Conservation (phyloP, 2,329 filamentous ascomycete genomes). For the Kalmusia sp. region DNA sequence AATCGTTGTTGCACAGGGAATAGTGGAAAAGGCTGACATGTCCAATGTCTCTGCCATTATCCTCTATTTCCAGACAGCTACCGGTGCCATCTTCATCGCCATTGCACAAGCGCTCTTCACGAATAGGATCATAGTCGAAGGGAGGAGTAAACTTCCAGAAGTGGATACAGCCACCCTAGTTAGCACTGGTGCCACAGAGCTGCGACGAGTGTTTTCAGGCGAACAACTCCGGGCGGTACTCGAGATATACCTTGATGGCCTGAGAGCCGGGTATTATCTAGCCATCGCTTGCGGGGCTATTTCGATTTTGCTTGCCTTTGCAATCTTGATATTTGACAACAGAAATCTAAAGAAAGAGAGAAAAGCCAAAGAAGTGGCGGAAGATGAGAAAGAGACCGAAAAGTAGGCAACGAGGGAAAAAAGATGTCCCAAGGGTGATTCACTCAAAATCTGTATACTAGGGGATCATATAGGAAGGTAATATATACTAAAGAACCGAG, state of each 20-base stretch:
- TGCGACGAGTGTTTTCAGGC: conserved; percentile 39
- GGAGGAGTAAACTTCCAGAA: conserved; percentile 37
- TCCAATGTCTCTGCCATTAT: conserved; percentile 10
- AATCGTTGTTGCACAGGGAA: conserved; percentile 7
- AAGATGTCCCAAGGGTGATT: no score
- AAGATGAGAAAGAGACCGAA: no score
- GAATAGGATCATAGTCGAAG: conserved; percentile 41
- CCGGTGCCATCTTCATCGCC: conserved; percentile 48
- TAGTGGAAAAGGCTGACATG: conserved; percentile 6
- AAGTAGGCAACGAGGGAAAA: no score
- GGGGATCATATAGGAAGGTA: no score
- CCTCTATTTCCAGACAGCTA: conserved; percentile 41
- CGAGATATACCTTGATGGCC: conserved; percentile 19
- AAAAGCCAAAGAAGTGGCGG: no score
- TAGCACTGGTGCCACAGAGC: conserved; percentile 49
- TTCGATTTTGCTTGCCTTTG: not conserved
- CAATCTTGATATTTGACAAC: no score
- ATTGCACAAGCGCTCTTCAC: conserved; percentile 48
- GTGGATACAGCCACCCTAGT: conserved; percentile 41
- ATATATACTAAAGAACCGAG: no score
- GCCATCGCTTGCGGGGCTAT: conserved; percentile 2
- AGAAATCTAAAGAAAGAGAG: no score
- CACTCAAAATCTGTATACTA: no score
- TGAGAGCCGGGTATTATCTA: conserved; percentile 24
- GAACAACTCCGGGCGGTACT: conserved; percentile 15